Evolutionary conservation across 495 filamentous ascomycete genomes (phyloP), one percentile per base, ranked within the genome.

Genomic region (Tirmania nivea): DNA sequence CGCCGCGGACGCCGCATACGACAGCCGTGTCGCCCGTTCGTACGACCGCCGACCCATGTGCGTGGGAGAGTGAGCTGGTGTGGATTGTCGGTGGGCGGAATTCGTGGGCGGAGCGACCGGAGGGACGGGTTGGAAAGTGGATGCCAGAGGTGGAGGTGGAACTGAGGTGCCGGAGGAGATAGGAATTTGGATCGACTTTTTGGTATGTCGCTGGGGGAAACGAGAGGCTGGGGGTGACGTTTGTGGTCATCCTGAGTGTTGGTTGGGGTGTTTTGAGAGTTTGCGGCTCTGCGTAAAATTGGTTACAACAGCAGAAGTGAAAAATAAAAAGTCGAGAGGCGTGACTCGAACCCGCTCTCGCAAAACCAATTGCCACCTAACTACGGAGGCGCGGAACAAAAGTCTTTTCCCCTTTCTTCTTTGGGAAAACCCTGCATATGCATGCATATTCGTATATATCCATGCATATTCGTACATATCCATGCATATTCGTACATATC

Each of bases 1-100:
- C 90, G 17, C 74, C 88, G 19, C 87, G 76, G 20, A 96, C 78
- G 48, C 90, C 90, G 66, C 86, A 94, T 17, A 97, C 84, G 8
- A 86, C 84, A 0, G 86, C 83, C 8, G 87, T 95, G 65, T 95
- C 85, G 39, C 92, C 90, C 25, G 78, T 68, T 34, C 92, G 76
- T 25, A 95, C 83, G 0, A 96, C 83, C 7, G 88, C 81, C 59
- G 81, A 87, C 48, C 90, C 90, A 64, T 88, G 78, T 49, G 84
- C 80, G 64, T 97, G 87, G 1, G 84, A 82, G 50, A 97, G 73
- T 5, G 83, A 84, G 52, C 79, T 77, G 5, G 79, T 80, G 66
- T 94, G 86, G 55, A 84, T 70, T 8, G 76, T 76, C 9, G 80
- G 76, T 19, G 73, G 65, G 37, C 90, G 82, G 37, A 81, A 78